phyloP scores from a whole-genome alignment of 345 rosid species.

The Populus davidiana region DNA sequence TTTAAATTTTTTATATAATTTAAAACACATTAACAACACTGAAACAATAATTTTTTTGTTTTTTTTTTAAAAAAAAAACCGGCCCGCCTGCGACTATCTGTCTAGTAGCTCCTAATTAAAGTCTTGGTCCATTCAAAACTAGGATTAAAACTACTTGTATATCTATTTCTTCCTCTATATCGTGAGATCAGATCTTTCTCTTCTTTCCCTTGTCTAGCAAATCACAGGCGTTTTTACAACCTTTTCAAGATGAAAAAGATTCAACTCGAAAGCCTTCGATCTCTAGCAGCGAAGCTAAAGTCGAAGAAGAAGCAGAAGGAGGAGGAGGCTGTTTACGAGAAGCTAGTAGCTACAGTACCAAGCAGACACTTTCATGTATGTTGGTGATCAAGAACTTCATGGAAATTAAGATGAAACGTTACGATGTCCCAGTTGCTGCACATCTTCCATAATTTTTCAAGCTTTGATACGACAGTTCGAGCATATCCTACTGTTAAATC shows the following conservation, averaged over 20 bases:
- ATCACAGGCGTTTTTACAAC: neutral
- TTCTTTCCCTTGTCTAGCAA: neutral
- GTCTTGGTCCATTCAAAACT: no score
- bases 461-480: neutral
- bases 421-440: neutral
- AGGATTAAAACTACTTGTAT: no score
- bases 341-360: neutral
- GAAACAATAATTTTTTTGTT: no score
- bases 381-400: neutral
- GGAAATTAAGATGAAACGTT: neutral
- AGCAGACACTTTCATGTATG: neutral
- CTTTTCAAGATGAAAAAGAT: neutral
- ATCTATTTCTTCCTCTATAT: neutral
- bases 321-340: neutral
- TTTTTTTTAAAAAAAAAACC: no score
- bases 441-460: neutral
- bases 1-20: no score
- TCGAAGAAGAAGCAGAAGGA: neutral
- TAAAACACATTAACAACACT: no score
- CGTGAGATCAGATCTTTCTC: neutral
- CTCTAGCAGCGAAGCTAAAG: neutral
- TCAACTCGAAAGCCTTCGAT: neutral
- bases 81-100: no score
- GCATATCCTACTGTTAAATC: neutral
- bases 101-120: no score